These are phyloP conservation scores for Paramecium pentaurelia DNA, from an alignment of 73 alveolate species.

Conservation along the genomic window DNA sequence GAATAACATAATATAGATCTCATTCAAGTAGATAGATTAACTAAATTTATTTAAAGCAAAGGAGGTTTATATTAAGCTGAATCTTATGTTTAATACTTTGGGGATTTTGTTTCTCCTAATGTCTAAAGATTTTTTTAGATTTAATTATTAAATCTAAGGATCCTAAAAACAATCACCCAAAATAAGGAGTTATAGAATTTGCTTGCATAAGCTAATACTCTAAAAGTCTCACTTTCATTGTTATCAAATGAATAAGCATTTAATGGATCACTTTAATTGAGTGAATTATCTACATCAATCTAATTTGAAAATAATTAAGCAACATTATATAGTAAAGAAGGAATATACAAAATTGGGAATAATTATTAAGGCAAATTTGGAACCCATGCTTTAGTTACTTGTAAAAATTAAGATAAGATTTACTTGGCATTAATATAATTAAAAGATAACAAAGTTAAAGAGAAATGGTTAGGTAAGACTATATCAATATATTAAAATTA, in stretches of 20 bases:
- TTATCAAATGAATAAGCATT: not conserved
- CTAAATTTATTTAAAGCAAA: not conserved
- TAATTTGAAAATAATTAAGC: not conserved
- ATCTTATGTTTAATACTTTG: not conserved
- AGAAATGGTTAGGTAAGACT: conserved; percentile 40
- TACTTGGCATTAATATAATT: not conserved
- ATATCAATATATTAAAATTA: not conserved
- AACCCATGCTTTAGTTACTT: not conserved
- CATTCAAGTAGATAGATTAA: not conserved
- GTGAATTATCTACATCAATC: not conserved
- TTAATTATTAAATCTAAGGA: conserved; percentile 17
- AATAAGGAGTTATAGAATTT: not conserved
- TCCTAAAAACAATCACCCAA: conserved; percentile 10
- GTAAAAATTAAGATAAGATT: not conserved
- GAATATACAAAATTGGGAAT: not conserved
- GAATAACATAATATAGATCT: not conserved
- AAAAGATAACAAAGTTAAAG: not conserved
- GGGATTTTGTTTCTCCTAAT: not conserved
- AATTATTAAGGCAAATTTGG: conserved; percentile 27
- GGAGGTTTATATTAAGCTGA: conserved; percentile 3
- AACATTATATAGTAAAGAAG: not conserved
- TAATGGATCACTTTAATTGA: not conserved
- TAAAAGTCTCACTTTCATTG: not conserved
- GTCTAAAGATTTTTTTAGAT: not conserved
- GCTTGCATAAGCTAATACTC: not conserved